Base-by-base conservation (phyloP, 257 asterid species). In the Fraxinus americana region DNA sequence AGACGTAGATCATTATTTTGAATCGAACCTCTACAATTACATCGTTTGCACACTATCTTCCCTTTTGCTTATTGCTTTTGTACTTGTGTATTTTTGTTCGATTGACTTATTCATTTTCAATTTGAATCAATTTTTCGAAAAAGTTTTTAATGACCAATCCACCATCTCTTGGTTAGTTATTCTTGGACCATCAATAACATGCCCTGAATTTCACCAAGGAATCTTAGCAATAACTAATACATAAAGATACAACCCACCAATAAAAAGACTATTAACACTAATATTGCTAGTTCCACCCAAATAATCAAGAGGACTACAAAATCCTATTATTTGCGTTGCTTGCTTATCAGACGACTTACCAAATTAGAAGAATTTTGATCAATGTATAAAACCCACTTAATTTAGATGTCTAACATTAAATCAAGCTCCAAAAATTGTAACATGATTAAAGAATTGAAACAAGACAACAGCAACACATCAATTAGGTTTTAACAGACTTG, bases 171-270 rank as follows among this genome's bases (percentile, higher is more conserved):
- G 5, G 35, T 32, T 32, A 32, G 35, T 32, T 3, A 32, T 32
- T 32, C 35, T 32, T 32, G 35, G 35, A 5, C 5, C 5, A 32
- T 32, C 35, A 32, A 30, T 30, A 30, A 30, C 34, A 63, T 25
- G 69, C 69, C 34, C 34, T 25, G 35, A 25, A 27, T 17, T 63
- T 23, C 69, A 23, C 67, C 35, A 23, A 36, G 19, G 41, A 66
- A 63, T 19, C 50, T 35, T 73, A 11, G 78, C 75, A 76, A 45
- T 70, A 61, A 23, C 10, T 61, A 21, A 23, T 61, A 61, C 67
- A 23, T 61, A 7, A 23, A 61, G 16, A 23, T 23, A 61, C 67
- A 61, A 9, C 16, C 17, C 30, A 21, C 3, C 21, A 9, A 29
- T 23, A 10, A 23, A 17, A 61, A 23, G 16, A 61, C 13, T 23